Conservation (phyloP, 352 stramenopile genomes). For the Globisporangium nagaii region DNA sequence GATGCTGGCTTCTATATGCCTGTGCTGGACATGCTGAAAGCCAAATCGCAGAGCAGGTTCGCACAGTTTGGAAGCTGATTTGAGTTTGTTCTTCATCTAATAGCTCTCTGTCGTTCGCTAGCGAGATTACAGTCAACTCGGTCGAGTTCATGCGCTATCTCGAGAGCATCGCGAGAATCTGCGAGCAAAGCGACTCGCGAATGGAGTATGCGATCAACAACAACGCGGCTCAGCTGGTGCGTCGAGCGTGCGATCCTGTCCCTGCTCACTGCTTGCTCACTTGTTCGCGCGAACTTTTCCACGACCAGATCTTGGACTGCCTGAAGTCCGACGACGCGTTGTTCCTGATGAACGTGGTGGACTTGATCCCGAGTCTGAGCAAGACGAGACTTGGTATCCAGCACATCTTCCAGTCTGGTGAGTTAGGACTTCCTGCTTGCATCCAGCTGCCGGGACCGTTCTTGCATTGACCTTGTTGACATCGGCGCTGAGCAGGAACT, state of each 20-base stretch:
- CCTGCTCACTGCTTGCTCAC: too few relatives aligned
- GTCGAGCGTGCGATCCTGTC: too few relatives aligned
- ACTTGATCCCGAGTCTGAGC: slow-evolving; percentile 69
- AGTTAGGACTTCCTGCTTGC: background rate
- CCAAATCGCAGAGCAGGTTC: slow-evolving; percentile 42
- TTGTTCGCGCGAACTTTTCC: background rate
- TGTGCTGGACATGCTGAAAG: slow-evolving; percentile 45
- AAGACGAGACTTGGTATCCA: slow-evolving; percentile 56
- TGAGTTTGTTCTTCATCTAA: background rate
- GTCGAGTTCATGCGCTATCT: slow-evolving; percentile 78
- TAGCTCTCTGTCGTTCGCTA: background rate
- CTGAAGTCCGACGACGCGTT: slow-evolving; percentile 73
- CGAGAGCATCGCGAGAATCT: slow-evolving; percentile 63
- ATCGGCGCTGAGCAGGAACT: slow-evolving; percentile 30
- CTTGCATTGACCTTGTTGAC: background rate
- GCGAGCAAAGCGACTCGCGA: slow-evolving; percentile 42
- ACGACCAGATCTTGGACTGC: slow-evolving; percentile 55
- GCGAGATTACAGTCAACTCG: slow-evolving; percentile 40
- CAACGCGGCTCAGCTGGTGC: slow-evolving; percentile 39
- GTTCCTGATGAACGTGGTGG: slow-evolving; percentile 82
- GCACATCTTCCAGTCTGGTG: slow-evolving; percentile 80
- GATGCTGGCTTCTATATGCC: slow-evolving; percentile 34
- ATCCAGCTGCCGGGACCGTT: too few relatives aligned
- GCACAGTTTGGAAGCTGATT: background rate
- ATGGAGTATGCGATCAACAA: slow-evolving; percentile 56